Base-by-base conservation (phyloP, 169 alveolate genomes). In the Theileria sp. region DNA sequence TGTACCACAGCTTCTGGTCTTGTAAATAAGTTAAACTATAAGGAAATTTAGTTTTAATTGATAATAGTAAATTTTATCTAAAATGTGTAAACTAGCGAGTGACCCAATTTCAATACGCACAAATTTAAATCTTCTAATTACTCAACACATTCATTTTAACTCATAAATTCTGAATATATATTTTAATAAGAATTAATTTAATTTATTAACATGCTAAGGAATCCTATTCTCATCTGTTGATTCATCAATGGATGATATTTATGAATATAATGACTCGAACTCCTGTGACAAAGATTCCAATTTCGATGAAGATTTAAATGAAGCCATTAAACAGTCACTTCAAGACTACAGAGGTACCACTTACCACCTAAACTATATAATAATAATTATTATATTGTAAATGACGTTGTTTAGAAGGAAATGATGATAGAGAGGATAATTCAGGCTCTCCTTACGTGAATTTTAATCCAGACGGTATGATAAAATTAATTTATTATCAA, bases 1-100 rank as follows among this genome's bases (percentile, higher is more conserved):
- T 83, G 78, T 67, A 68, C 86, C 77, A 83, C 89, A 65, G 89
- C 89, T 9, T 26, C 86, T 9, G 89, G 89, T 5, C 36, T 38
- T 32, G 51, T 83, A 21, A 72, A 67, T 12, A 21, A 75, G 64
- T 60, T 77, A 21, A 38, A 9, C 3, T 83, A 74, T 58, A 76
- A 26, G 62, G 84, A 81, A 75, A 68, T 81, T 10, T 26, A 25
- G 17, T 62, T n/a, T 34, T n/a, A 73, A 50, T 23, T 44, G 17
- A 7, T 44, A 15, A 32, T 44, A 44, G 12, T 8, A 7, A 44
- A 44, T 44, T 44, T 44, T 44, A 44, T 1, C 8, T 44, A 13
- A 44, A 44, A 44, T 44, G 54, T 44, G 54, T 44, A 44, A 44
- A 44, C 54, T 44, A 44, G 54, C 17, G 54, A 2, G 12, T 44